Evolutionary conservation across 495 filamentous ascomycete genomes (phyloP).

Genomic region (Articulospora tetracladia): DNA sequence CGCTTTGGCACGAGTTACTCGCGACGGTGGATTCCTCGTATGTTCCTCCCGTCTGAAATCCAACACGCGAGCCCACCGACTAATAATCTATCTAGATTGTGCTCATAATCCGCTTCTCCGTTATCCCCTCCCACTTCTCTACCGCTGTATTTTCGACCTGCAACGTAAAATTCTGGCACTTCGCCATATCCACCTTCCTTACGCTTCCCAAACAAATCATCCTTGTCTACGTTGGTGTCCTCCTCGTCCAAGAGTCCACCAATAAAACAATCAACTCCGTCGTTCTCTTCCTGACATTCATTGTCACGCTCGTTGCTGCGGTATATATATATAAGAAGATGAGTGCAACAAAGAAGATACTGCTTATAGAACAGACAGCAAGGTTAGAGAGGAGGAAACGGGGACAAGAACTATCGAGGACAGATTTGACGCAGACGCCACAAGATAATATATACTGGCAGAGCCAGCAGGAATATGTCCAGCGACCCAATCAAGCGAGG

Average conservation of each 20-base stretch:
- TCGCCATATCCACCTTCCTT: slow-evolving; percentile 29
- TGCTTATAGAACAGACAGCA: slow-evolving; percentile 27
- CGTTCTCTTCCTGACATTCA: slow-evolving; percentile 24
- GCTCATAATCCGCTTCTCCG: slow-evolving; percentile 31
- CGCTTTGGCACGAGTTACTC: slow-evolving; percentile 27
- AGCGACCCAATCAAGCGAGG: no score
- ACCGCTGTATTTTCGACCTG: slow-evolving; percentile 34
- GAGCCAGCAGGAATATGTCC: no score
- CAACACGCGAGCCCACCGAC: no score
- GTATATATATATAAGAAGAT: slow-evolving; percentile 28
- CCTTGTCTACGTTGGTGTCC: slow-evolving; percentile 32
- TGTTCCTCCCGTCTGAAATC: no score
- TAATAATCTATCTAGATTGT: no score
- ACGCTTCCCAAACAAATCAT: slow-evolving; percentile 33
- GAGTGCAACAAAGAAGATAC: slow-evolving; percentile 25
- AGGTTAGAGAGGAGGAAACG: no score
- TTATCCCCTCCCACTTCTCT: slow-evolving; percentile 30
- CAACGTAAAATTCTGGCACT: slow-evolving; percentile 30
- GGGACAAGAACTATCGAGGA: no score
- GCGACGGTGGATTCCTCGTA: slow-evolving; percentile 31
- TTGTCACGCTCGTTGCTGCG: slow-evolving; percentile 25
- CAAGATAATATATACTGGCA: no score
- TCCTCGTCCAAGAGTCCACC: slow-evolving; percentile 21
- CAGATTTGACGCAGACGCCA: no score
- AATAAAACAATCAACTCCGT: slow-evolving; percentile 27